Evolutionary conservation across 495 filamentous ascomycete species (phyloP).

Genomic region (Melanomma pulvis-pyrius): DNA sequence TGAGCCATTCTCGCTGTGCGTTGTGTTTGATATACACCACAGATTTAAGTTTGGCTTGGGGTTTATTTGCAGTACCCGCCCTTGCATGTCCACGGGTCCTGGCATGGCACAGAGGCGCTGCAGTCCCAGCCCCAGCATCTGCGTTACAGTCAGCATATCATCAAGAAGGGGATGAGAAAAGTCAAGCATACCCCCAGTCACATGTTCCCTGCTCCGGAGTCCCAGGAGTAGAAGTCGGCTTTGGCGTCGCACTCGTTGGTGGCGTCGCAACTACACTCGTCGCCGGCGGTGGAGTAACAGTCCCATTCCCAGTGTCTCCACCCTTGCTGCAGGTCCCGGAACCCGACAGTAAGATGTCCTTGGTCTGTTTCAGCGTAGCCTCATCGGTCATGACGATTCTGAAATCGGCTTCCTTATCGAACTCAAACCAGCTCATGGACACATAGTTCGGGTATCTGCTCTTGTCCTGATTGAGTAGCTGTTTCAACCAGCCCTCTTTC

Average conservation of each 20-base stretch:
- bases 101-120: constrained; percentile 8
- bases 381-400: constrained; percentile 18
- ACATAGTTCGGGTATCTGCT: constrained; percentile 15
- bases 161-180: not conserved
- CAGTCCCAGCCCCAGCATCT: constrained; percentile 22
- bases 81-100: constrained; percentile 11
- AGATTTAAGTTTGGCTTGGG: too few species aligned
- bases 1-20: too few species aligned
- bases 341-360: constrained; percentile 1
- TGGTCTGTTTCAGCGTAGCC: constrained; percentile 3
- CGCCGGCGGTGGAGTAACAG: not conserved
- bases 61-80: constrained; percentile 13
- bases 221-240: not conserved
- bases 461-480: constrained; percentile 5
- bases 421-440: constrained; percentile 13
- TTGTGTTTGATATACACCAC: too few species aligned
- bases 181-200: constrained; percentile 12
- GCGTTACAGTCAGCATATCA: not conserved
- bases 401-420: constrained; percentile 20
- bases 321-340: not conserved
- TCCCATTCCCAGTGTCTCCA: not conserved
- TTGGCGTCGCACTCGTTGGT: not conserved
- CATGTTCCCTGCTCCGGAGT: not conserved
- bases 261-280: not conserved
- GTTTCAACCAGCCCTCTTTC: constrained; percentile 13